phyloP scores from a whole-genome alignment of 495 filamentous ascomycete species.

The Penicillium lividum region DNA sequence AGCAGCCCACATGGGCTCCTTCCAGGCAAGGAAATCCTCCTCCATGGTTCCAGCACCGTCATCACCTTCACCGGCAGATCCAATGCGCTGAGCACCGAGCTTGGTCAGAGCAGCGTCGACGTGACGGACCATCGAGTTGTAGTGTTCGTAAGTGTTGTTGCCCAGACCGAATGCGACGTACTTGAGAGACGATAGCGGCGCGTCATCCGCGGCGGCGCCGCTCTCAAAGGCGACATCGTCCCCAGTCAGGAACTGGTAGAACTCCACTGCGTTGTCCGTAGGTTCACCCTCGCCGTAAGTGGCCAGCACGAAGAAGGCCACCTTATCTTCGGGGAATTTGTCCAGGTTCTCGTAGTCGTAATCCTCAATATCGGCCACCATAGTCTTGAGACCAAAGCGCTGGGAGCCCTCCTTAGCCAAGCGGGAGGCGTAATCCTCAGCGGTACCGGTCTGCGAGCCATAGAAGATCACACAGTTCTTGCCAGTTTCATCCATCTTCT shows the following conservation, averaged over 20 bases:
- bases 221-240: slow-evolving; percentile 82
- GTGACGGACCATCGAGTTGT: slow-evolving; percentile 96
- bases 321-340: slow-evolving; percentile 81
- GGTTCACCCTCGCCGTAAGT: slow-evolving; percentile 99
- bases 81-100: slow-evolving; percentile 80
- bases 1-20: slow-evolving; percentile 97
- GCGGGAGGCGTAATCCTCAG: slow-evolving; percentile 97
- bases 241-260: slow-evolving; percentile 91
- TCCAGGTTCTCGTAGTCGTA: slow-evolving; percentile 98
- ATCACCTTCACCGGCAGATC: slow-evolving; percentile 90
- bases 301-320: slow-evolving; percentile 92
- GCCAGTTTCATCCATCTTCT: slow-evolving; percentile 92
- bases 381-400: slow-evolving; percentile 94
- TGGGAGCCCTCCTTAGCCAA: slow-evolving; percentile 96
- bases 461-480: slow-evolving; percentile 99
- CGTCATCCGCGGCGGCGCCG: slow-evolving; percentile 60
- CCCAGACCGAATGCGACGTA: slow-evolving; percentile 96
- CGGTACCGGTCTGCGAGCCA: slow-evolving; percentile 96
- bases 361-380: slow-evolving; percentile 97
- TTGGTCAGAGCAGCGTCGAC: slow-evolving; percentile 77
- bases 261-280: slow-evolving; percentile 98
- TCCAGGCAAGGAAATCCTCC: slow-evolving; percentile 99
- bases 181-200: slow-evolving; percentile 79
- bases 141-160: slow-evolving; percentile 99
- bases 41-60: slow-evolving; percentile 99